Conservation (phyloP, 306 rosid species). For the Gleditsia sinensis region DNA sequence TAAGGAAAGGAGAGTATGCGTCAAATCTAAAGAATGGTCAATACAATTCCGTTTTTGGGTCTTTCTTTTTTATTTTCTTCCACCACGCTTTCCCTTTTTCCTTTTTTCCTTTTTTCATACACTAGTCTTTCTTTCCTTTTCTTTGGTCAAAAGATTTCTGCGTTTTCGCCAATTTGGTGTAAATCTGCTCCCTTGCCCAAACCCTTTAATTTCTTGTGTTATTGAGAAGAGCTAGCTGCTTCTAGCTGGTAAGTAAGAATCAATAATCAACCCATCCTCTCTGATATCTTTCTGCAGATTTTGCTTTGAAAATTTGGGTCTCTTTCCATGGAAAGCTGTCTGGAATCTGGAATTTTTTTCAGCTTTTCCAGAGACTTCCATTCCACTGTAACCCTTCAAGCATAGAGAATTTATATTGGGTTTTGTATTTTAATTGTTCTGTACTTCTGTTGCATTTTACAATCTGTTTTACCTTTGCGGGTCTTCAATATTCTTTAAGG, state of each 20-base stretch:
- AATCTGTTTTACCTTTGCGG: too few species aligned
- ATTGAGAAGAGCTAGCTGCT: neutral
- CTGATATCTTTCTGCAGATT: neutral
- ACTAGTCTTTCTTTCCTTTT: neutral
- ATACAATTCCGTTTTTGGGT: neutral
- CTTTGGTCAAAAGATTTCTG: slow-evolving; percentile 17
- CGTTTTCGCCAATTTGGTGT: slow-evolving; percentile 21
- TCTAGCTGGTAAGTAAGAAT: slow-evolving; percentile 24
- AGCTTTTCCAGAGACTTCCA: neutral
- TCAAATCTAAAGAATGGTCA: too few species aligned
- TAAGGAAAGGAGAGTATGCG: too few species aligned
- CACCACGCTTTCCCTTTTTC: neutral
- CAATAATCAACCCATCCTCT: neutral
- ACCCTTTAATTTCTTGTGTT: neutral
- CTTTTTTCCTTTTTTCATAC: too few species aligned
- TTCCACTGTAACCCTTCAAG: neutral
- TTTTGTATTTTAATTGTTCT: too few species aligned
- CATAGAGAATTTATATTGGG: too few species aligned
- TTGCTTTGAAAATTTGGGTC: too few species aligned
- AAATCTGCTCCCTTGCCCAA: slow-evolving; percentile 11
- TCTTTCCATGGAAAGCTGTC: too few species aligned
- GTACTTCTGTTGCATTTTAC: slow-evolving; percentile 27
- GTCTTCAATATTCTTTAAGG: too few species aligned
- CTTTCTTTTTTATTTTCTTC: neutral
- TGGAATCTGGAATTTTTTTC: neutral